A percentile compares a stretch with the other conserved stretches of the same genome.
Evolutionary conservation across 116 monocot species (phyloP).

Genomic region (Phalaenopsis hybrid): DNA sequence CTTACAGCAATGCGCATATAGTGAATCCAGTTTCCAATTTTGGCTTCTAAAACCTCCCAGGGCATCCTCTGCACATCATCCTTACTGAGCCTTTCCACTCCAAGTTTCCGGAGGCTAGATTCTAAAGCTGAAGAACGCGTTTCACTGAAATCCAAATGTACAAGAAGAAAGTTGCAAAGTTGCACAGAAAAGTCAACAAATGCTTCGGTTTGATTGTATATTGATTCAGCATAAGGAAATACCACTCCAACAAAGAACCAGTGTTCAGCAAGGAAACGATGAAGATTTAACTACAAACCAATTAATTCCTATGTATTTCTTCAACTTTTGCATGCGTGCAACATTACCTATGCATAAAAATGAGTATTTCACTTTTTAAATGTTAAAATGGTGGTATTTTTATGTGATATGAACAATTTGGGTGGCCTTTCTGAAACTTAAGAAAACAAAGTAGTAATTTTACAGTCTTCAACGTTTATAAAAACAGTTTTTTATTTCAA

Average conservation of each 20-base stretch:
- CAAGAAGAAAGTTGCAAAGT: background rate
- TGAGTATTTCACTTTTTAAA: too few relatives aligned
- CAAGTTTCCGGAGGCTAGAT: constrained; percentile 66
- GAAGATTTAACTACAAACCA: too few relatives aligned
- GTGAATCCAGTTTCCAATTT: constrained; percentile 97
- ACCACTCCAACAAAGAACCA: too few relatives aligned
- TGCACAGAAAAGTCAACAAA: background rate
- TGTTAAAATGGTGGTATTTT: too few relatives aligned
- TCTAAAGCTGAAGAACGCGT: constrained; percentile 69
- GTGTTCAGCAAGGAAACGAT: too few relatives aligned
- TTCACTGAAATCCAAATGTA: constrained; percentile 42
- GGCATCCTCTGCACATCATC: constrained; percentile 96
- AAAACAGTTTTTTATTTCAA: too few relatives aligned
- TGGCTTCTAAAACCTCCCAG: constrained; percentile 87
- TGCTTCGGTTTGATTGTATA: background rate
- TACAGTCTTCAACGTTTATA: too few relatives aligned
- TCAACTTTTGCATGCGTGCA: too few relatives aligned
- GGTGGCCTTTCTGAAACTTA: background rate
- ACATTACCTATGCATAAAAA: too few relatives aligned
- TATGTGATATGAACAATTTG: too few relatives aligned
- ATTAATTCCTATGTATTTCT: too few relatives aligned
- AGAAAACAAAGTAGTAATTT: background rate
- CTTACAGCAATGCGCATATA: constrained; percentile 92
- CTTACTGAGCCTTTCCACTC: constrained; percentile 83
- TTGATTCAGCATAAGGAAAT: too few relatives aligned